A percentile compares a stretch with the other conserved stretches of the same genome.
These are phyloP conservation scores for Pythium volutum DNA, from an alignment of 352 stramenopile genomes.

Conservation along the genomic window DNA sequence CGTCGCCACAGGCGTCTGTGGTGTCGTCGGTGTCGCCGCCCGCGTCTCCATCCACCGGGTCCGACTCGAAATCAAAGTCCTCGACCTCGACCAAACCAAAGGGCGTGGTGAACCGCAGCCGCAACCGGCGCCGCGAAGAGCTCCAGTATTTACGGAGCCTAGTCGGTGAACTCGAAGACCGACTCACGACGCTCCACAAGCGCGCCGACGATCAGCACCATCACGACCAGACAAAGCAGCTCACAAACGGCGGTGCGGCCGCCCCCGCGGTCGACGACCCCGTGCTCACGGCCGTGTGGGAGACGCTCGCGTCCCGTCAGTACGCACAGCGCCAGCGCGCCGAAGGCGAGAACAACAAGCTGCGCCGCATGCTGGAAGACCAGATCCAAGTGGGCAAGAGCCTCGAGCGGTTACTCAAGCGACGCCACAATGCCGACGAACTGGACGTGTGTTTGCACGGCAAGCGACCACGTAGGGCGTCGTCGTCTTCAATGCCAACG, in stretches of 20 bases:
- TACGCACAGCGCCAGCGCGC: slow-evolving; percentile 25
- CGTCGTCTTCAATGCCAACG: not conserved
- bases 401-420: slow-evolving; percentile 38
- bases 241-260: not conserved
- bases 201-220: slow-evolving; percentile 15
- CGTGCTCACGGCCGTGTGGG: slow-evolving; percentile 20
- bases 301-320: slow-evolving; percentile 21
- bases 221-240: not conserved
- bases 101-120: slow-evolving; percentile 17
- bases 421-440: slow-evolving; percentile 23
- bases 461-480: slow-evolving; percentile 9
- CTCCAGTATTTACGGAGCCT: slow-evolving; percentile 36
- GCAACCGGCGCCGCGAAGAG: slow-evolving; percentile 26
- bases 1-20: slow-evolving; percentile 11
- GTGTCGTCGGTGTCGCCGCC: slow-evolving; percentile 9
- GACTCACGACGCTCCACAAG: slow-evolving; percentile 23
- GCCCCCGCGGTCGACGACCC: slow-evolving; percentile 1
- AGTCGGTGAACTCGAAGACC: slow-evolving; percentile 33
- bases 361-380: slow-evolving; percentile 32
- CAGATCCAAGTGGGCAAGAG: slow-evolving; percentile 46
- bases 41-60: slow-evolving; percentile 5
- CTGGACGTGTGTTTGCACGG: not conserved
- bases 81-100: slow-evolving; percentile 1
- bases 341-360: slow-evolving; percentile 23
- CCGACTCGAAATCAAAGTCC: slow-evolving; percentile 1